Percentiles rank a stretch among this genome's conserved stretches.
Evolutionary conservation across 2,329 filamentous ascomycete genomes (phyloP).

Genomic region (Pseudomassariella vexata): DNA sequence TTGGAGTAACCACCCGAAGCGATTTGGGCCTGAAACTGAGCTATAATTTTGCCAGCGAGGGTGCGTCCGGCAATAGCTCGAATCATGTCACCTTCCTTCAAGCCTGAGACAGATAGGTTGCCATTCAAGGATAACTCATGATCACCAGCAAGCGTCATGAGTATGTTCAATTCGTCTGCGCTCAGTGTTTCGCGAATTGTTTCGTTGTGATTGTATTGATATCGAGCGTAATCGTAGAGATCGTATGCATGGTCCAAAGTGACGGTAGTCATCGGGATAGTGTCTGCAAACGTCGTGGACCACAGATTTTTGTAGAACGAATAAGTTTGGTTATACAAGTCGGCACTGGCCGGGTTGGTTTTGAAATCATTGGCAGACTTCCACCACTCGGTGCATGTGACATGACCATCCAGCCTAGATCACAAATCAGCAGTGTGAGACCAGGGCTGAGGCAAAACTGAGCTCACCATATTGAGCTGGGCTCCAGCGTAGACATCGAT

Average conservation of each 20-base stretch:
- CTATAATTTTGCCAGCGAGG: slow-evolving; percentile 37
- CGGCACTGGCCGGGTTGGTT: slow-evolving; percentile 2
- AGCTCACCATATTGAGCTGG: slow-evolving; percentile 39
- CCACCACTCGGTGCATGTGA: slow-evolving; percentile 11
- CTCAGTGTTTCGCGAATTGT: slow-evolving; percentile 33
- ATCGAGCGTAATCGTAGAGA: slow-evolving; percentile 51
- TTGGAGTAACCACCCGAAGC: slow-evolving; percentile 29
- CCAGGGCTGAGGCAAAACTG: too few species aligned
- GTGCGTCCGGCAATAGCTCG: slow-evolving; percentile 49
- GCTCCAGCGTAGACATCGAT: slow-evolving; percentile 40
- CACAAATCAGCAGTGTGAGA: too few species aligned
- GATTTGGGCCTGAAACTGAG: slow-evolving; percentile 36
- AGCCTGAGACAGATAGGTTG: slow-evolving; percentile 54
- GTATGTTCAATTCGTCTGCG: slow-evolving; percentile 39
- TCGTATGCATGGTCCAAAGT: slow-evolving; percentile 45
- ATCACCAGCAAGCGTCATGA: slow-evolving; percentile 58
- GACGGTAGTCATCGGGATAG: slow-evolving; percentile 26
- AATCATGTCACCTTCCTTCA: slow-evolving; percentile 30
- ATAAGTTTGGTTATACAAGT: slow-evolving; percentile 16
- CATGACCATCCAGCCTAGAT: slow-evolving; percentile 13
- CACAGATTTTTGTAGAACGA: slow-evolving; percentile 39
- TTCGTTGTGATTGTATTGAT: slow-evolving; percentile 45
- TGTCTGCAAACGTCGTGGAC: slow-evolving; percentile 29
- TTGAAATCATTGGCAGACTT: slow-evolving; percentile 8
- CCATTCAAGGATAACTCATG: slow-evolving; percentile 55